These are phyloP conservation scores for Middelhovenomyces tepae DNA, from an alignment of 805 yeast genomes.

Conservation along the genomic window DNA sequence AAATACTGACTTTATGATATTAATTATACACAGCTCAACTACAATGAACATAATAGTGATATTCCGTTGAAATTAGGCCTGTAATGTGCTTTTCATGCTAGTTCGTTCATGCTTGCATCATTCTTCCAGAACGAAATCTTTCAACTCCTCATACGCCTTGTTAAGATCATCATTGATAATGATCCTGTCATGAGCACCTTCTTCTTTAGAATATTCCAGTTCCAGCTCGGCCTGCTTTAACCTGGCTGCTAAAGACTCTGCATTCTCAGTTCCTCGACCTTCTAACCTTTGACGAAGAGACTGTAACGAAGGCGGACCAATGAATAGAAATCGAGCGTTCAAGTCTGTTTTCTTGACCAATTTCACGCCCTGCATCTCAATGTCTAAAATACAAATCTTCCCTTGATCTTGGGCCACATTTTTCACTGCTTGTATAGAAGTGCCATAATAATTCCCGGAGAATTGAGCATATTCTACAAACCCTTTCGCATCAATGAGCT, in stretches of 20 bases:
- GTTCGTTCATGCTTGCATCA: slow-evolving; percentile 1
- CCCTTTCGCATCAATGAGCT: slow-evolving; percentile 59
- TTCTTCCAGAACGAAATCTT: slow-evolving; percentile 38
- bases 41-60: too few relatives aligned
- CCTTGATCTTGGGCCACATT: slow-evolving; percentile 51
- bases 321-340: slow-evolving; percentile 76
- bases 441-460: slow-evolving; percentile 96
- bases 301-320: slow-evolving; percentile 90
- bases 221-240: slow-evolving; percentile 81
- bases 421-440: slow-evolving; percentile 77
- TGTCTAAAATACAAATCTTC: slow-evolving; percentile 82
- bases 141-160: slow-evolving; percentile 74
- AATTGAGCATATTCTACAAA: slow-evolving; percentile 98
- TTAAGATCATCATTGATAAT: slow-evolving; percentile 90
- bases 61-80: too few relatives aligned
- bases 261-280: slow-evolving; percentile 92
- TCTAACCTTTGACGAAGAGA: slow-evolving; percentile 63
- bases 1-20: too few relatives aligned
- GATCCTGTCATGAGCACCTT: slow-evolving; percentile 82
- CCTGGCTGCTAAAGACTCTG: slow-evolving; percentile 76
- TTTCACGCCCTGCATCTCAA: slow-evolving; percentile 98
- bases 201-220: slow-evolving; percentile 72
- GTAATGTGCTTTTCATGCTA: too few relatives aligned
- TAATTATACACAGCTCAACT: too few relatives aligned
- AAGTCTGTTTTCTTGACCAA: slow-evolving; percentile 75